phyloP scores from a whole-genome alignment of 1,139 yeast species.

The Geotrichum histeridarum region DNA sequence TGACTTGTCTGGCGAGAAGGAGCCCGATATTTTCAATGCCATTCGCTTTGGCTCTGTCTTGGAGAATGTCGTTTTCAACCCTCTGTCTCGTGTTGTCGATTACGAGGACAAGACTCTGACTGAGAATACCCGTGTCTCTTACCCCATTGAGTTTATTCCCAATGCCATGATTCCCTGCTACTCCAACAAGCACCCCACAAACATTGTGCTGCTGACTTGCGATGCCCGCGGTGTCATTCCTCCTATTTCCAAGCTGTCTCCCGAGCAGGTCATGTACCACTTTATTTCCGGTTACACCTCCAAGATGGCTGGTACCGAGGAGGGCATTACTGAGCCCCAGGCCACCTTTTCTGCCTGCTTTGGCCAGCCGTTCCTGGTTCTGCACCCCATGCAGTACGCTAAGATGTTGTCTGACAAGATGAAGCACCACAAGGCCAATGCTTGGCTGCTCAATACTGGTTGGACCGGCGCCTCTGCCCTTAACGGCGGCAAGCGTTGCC shows the following conservation, averaged over 20 bases:
- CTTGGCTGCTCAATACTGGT: constrained; percentile 97
- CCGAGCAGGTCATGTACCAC: constrained; percentile 98
- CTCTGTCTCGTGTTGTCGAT: constrained; percentile 73
- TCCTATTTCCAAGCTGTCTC: constrained; percentile 89
- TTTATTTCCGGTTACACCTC: constrained; percentile 98
- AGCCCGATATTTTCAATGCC: constrained; percentile 96
- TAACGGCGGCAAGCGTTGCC: constrained; percentile 95
- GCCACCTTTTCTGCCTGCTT: constrained; percentile 98
- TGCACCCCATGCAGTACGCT: constrained; percentile 98
- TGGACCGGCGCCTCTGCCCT: constrained; percentile 96
- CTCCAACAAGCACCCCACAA: constrained; percentile 85
- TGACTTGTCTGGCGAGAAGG: constrained; percentile 84
- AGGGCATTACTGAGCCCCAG: constrained; percentile 97
- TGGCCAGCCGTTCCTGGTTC: constrained; percentile 97
- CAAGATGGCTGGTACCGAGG: constrained; percentile 99
- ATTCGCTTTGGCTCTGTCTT: constrained; percentile 90
- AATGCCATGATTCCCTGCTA: constrained; percentile 94
- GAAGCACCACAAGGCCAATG: constrained; percentile 79
- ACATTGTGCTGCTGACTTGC: constrained; percentile 88
- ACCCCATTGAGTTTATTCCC: constrained; percentile 95
- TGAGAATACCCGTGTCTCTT: constrained; percentile 95
- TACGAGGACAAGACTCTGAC: constrained; percentile 78
- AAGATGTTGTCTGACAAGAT: constrained; percentile 94
- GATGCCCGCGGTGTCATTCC: constrained; percentile 98
- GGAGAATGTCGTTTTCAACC: constrained; percentile 90